Evolutionary conservation across 805 yeast species (phyloP).

Genomic region (Kuraishia hungarica): DNA sequence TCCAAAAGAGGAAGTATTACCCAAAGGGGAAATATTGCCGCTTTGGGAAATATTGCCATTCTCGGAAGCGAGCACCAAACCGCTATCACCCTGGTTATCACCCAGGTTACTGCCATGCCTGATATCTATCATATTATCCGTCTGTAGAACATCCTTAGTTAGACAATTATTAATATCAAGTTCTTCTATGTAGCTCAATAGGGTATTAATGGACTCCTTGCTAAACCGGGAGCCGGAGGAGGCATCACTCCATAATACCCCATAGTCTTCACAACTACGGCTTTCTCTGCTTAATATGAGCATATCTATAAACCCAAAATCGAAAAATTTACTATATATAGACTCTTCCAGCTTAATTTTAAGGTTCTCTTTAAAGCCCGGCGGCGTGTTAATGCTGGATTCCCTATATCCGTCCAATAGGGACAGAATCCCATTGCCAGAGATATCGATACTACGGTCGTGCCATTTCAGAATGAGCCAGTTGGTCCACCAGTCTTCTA

Average conservation of each 20-base stretch:
- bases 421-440: conserved; percentile 25
- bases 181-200: conserved; percentile 16
- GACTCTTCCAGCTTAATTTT: conserved; percentile 9
- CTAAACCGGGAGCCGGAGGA: conserved; percentile 12
- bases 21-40: background rate
- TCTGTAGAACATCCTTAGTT: background rate
- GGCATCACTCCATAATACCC: conserved; percentile 15
- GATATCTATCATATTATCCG: background rate
- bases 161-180: conserved; percentile 9
- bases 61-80: no score
- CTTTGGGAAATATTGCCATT: no score
- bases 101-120: no score
- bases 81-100: no score
- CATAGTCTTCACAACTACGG: conserved; percentile 23
- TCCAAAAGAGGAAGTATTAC: background rate
- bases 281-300: conserved; percentile 19
- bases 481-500: conserved; percentile 26
- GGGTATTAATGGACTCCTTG: conserved; percentile 11
- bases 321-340: conserved; percentile 9
- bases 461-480: conserved; percentile 23
- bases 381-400: conserved; percentile 20
- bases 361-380: conserved; percentile 21
- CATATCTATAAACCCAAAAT: conserved; percentile 12
- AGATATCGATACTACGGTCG: conserved; percentile 17
- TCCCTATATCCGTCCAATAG: conserved; percentile 17